Base-by-base conservation (phyloP, 805 yeast genomes). In the Wickerhamomyces chambardii region DNA sequence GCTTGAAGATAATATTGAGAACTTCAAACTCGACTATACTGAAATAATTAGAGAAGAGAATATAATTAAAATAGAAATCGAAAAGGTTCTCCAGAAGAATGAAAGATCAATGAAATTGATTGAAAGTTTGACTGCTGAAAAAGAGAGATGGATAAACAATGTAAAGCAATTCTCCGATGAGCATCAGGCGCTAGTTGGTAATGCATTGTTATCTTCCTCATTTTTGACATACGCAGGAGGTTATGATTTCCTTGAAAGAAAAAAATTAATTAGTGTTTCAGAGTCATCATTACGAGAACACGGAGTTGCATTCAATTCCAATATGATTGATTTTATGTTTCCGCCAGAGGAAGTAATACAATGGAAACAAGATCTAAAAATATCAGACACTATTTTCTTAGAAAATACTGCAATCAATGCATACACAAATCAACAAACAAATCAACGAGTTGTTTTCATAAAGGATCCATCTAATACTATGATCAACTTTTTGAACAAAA, bases 11-110 rank as follows among this genome's bases (percentile, higher is more conserved):
- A 77, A 80, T 37, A 85, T 90, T 37, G 86, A 75, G 30, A 46
- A 47, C 1, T 84, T 78, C 40, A 85, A 86, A 44, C 64, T 61
- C 7, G 69, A 67, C 8, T 90, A 90, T 51, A 83, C 92, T 30
- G 61, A 57, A 12, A 59, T 82, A n/a, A 85, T 90, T 24, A 63
- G 95, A 39, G 89, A 84, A 27, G 69, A 84, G 1, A 96, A 90
- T 51, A 59, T 63, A 24, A 75, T 87, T 30, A 89, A 84, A 52
- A 46, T 62, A 1, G 90, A 85, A 48, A 81, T 89, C 80, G 53
- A 53, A 3, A 45, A 49, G 2, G 90, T 86, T 8, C 74, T 75
- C 39, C 35, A 33, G 2, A 83, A 75, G 39, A 81, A 85, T 2
- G 56, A 51, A 1, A 63, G 95, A 29, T 81, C 95, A 38, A 56